A percentile compares a stretch with the other conserved stretches of the same genome.
Evolutionary conservation across 345 rosid genomes (phyloP).

Genomic region (Syzygium aromaticum): DNA sequence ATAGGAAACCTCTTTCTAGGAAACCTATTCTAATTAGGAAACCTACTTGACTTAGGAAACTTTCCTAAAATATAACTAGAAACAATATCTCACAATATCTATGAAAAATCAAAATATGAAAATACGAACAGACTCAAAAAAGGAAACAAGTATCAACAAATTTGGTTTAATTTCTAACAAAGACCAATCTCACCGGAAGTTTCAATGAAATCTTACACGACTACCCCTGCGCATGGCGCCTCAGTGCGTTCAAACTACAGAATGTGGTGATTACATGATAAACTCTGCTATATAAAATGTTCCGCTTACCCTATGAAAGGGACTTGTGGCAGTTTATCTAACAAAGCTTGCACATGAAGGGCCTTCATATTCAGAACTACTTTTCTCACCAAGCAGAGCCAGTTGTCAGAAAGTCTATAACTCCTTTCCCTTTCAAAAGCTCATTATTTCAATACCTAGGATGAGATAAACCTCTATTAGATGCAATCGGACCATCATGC

Average conservation of each 20-base stretch:
- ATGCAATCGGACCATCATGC: background rate
- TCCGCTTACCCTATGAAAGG: background rate
- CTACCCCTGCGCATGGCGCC: background rate
- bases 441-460: background rate
- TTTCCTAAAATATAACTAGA: too few species aligned
- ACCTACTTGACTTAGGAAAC: too few species aligned
- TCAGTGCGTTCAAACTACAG: background rate
- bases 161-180: too few species aligned
- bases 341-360: background rate
- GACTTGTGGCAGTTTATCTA: background rate
- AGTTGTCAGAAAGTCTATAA: background rate
- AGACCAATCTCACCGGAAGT: background rate
- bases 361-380: background rate
- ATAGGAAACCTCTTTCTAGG: too few species aligned
- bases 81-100: too few species aligned
- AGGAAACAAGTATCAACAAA: too few species aligned
- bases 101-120: too few species aligned
- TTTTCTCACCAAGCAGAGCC: rapidly evolving
- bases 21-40: too few species aligned
- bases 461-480: background rate
- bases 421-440: rapidly evolving
- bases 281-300: background rate
- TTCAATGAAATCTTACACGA: background rate
- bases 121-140: too few species aligned
- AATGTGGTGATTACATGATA: background rate